Evolutionary conservation across 176 grass and related monocot species (phyloP).

Genomic region (Neostapfia colusana): DNA sequence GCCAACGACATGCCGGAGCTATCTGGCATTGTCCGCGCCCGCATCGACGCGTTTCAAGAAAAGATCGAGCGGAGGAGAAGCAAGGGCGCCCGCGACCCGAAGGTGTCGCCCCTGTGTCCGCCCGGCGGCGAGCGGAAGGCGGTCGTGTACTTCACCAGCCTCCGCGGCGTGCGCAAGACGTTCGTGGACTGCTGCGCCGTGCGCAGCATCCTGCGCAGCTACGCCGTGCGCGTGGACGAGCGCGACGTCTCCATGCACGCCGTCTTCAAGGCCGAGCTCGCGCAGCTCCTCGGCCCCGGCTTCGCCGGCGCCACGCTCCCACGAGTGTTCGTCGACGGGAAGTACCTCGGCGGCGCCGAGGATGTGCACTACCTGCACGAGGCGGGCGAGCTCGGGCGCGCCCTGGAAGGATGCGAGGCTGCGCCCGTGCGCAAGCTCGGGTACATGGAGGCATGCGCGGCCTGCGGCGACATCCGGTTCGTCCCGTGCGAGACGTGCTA

Average conservation of each 20-base stretch:
- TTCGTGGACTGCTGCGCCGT: slow-evolving; percentile 71
- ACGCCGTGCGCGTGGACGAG: slow-evolving; percentile 71
- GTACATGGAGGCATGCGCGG: slow-evolving; percentile 51
- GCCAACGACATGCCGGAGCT: slow-evolving; percentile 35
- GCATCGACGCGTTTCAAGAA: slow-evolving; percentile 55
- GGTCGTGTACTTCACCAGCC: slow-evolving; percentile 85
- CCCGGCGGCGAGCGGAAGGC: slow-evolving; percentile 49
- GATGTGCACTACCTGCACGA: slow-evolving; percentile 63
- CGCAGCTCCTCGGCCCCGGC: slow-evolving; percentile 33
- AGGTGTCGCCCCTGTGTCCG: slow-evolving; percentile 23
- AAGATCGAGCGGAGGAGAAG: slow-evolving; percentile 42
- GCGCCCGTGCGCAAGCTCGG: slow-evolving; percentile 46
- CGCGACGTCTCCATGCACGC: slow-evolving; percentile 83
- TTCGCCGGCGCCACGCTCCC: slow-evolving; percentile 37
- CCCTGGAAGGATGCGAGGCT: slow-evolving; percentile 56
- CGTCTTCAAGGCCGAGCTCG: slow-evolving; percentile 66
- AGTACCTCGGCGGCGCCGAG: slow-evolving; percentile 66
- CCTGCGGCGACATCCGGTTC: slow-evolving; percentile 73
- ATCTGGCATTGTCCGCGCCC: slow-evolving; percentile 52
- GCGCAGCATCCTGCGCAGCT: slow-evolving; percentile 59
- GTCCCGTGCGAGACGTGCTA: slow-evolving; percentile 73
- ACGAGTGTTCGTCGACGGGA: slow-evolving; percentile 56
- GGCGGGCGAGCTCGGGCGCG: slow-evolving; percentile 42
- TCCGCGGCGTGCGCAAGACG: slow-evolving; percentile 69
- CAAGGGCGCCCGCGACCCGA: slow-evolving; percentile 20